Base-by-base conservation (phyloP, 2,329 filamentous ascomycete species). In the Rosellinia necatrix region DNA sequence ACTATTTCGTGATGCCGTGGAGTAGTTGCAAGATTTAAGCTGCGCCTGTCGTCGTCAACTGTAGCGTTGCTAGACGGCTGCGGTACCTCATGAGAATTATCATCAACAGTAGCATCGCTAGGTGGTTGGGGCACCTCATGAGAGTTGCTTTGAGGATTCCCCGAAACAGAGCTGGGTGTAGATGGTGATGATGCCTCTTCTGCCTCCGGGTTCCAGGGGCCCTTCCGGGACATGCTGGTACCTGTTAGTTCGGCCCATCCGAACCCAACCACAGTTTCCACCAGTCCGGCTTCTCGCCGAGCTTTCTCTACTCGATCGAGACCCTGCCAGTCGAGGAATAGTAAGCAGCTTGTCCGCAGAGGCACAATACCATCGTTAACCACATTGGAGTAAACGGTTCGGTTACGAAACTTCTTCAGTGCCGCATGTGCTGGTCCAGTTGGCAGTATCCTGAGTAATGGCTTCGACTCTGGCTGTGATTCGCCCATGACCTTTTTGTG, bases 281-380 rank as follows among this genome's bases (percentile, higher is more conserved):
- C 90, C 24, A 97, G 78, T 0, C 93, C 93, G 58, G 92, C 96
- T 70, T 96, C 93, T 70, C 94, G 80, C 19, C 93, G 84, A 9
- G 94, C 93, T 73, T 99, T 99, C 64, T 97, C 92, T 1, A 99
- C 94, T 34, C 91, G 88, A 4, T 89, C 93, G 3, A 99, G 78
- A 0, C 94, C 94, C 73, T 92, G 89, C 94, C 94, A 99, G 70
- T 99, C 94, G 1, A 99, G 78, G 68, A 99, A 99, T 5, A 99
- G 76, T n/a, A 99, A 78, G 72, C 93, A 99, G 61, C 93, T 97
- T 4, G 94, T 99, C 19, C 94, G 86, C 29, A 99, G 76, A 2
- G 94, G 94, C 4, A 99, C 94, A 64, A 99, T 97, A 3, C 92
- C 93, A 73, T 97, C 93, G 68, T 97, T 97, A 64, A 97, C 93